Evolutionary conservation across 306 rosid species (phyloP).

Genomic region (Trifolium dubium): DNA sequence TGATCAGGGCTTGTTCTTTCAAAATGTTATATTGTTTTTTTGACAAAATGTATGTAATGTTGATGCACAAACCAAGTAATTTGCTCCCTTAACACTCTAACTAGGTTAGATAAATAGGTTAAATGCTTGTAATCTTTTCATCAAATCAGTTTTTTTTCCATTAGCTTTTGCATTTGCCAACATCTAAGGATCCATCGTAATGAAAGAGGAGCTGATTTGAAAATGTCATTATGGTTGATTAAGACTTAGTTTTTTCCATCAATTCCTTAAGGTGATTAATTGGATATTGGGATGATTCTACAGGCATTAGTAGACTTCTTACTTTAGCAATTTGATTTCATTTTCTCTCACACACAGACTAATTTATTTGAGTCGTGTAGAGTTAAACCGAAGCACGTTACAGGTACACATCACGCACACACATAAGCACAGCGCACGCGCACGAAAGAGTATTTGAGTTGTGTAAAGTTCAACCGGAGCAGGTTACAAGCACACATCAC

Average conservation of each 20-base stretch:
- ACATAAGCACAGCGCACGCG: too few relatives aligned
- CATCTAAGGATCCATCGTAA: not conserved
- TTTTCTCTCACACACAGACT: not conserved
- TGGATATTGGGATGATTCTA: slow-evolving; percentile 10
- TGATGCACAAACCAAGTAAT: not conserved
- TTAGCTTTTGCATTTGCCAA: slow-evolving; percentile 15
- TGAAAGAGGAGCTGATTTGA: not conserved
- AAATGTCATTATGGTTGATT: slow-evolving; percentile 4
- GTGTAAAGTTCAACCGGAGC: not conserved
- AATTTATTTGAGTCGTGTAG: not conserved
- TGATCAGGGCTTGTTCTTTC: slow-evolving; percentile 9
- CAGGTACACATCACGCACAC: too few relatives aligned
- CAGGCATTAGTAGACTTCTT: not conserved
- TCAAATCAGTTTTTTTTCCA: not conserved
- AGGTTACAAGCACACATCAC: slow-evolving; percentile 1
- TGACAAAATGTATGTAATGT: not conserved
- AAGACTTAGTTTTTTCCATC: not conserved
- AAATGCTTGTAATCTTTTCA: not conserved
- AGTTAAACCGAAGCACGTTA: too few relatives aligned
- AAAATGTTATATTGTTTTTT: slow-evolving; percentile 11
- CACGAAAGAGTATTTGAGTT: not conserved
- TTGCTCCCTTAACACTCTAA: not conserved
- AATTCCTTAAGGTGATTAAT: not conserved
- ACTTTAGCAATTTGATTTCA: not conserved
- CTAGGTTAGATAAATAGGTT: not conserved